These are phyloP conservation scores for Mycena venus DNA, from an alignment of 768 basidiomycete genomes.

Conservation along the genomic window DNA sequence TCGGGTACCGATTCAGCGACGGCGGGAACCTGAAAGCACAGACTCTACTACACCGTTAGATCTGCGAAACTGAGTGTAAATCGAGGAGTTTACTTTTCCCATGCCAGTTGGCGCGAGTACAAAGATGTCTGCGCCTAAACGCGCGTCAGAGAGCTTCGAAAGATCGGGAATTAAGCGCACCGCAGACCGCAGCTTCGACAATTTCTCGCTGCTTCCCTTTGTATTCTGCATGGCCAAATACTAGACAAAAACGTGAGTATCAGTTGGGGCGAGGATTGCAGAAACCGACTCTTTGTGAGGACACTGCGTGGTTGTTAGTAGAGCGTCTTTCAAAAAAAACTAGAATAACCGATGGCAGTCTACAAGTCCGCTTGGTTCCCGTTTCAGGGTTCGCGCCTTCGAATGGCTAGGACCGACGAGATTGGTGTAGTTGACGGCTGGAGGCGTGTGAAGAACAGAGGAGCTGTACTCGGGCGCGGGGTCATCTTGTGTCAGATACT, in stretches of 20 bases:
- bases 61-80: not conserved
- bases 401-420: conserved; percentile 27
- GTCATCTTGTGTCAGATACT: conserved; percentile 9
- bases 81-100: conserved; percentile 80
- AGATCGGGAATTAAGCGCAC: conserved; percentile 46
- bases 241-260: conserved; percentile 52
- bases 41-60: conserved; percentile 60
- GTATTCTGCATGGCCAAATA: conserved; percentile 76
- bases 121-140: conserved; percentile 76
- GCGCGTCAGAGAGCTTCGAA: not conserved
- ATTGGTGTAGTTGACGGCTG: conserved; percentile 27
- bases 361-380: conserved; percentile 28
- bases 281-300: conserved; percentile 18
- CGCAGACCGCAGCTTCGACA: conserved; percentile 75
- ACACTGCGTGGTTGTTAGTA: not conserved
- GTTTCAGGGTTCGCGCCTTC: conserved; percentile 23
- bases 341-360: conserved; percentile 34
- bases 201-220: conserved; percentile 87
- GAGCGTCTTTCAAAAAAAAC: not conserved
- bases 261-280: not conserved
- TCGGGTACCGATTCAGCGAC: conserved; percentile 67
- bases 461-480: conserved; percentile 13
- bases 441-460: conserved; percentile 28
- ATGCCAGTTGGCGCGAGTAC: conserved; percentile 90
- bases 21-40: conserved; percentile 91